Conservation (phyloP, 192 early-diverging fungal species). For the Coemansia sp. region DNA sequence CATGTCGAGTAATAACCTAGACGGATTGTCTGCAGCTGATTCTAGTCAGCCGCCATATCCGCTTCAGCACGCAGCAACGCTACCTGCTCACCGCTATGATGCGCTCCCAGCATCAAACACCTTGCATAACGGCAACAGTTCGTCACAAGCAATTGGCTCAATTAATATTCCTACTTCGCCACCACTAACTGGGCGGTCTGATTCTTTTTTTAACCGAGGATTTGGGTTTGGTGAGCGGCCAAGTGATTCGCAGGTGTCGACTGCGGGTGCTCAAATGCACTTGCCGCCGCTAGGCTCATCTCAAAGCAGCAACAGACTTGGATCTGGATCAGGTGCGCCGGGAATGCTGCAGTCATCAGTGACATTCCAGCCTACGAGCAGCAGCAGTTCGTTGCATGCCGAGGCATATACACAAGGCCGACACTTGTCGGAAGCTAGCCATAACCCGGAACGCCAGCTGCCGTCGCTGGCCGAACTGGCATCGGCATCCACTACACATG, state of each 20-base stretch:
- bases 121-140: constrained; percentile 5
- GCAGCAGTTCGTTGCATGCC: neutral
- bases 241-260: neutral
- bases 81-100: constrained; percentile 10
- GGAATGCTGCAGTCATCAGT: constrained; percentile 17
- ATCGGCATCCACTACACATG: constrained; percentile 31
- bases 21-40: neutral
- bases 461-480: constrained; percentile 51
- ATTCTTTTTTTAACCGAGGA: constrained; percentile 30
- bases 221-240: constrained; percentile 9
- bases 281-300: constrained; percentile 26
- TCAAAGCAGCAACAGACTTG: constrained; percentile 10
- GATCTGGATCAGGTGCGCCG: constrained; percentile 2
- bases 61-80: constrained; percentile 38
- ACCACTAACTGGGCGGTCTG: constrained; percentile 22
- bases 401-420: constrained; percentile 4
- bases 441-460: constrained; percentile 32
- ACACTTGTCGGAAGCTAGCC: constrained; percentile 8
- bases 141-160: constrained; percentile 20
- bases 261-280: constrained; percentile 15
- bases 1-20: constrained; percentile 15
- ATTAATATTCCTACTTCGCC: constrained; percentile 55
- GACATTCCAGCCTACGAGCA: constrained; percentile 23
- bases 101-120: neutral
- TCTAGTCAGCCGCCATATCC: constrained; percentile 11